phyloP scores from a whole-genome alignment of 768 basidiomycete species.

The Leccinum subgranulosum region DNA sequence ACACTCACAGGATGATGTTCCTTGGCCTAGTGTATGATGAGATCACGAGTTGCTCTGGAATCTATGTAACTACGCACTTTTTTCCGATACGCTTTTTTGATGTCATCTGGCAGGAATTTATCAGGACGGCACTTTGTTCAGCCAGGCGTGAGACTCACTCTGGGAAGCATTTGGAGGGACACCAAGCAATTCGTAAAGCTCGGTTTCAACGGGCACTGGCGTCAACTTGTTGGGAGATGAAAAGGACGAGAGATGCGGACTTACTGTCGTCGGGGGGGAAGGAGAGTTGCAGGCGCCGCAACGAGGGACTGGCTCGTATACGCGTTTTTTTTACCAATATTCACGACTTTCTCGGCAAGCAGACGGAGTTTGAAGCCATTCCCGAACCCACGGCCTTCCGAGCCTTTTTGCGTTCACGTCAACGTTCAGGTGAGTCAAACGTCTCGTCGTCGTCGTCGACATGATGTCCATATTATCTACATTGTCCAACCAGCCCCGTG shows the following conservation, averaged over 20 bases:
- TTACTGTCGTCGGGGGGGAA: slow-evolving; percentile 23
- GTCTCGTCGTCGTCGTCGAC: slow-evolving; percentile 1
- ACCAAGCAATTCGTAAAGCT: slow-evolving; percentile 83
- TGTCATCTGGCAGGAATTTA: slow-evolving; percentile 49
- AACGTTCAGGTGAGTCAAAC: slow-evolving; percentile 19
- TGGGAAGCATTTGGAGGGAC: slow-evolving; percentile 66
- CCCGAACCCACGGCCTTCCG: not conserved
- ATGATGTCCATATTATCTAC: slow-evolving; percentile 80
- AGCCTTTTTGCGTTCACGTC: not conserved
- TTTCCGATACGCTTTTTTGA: slow-evolving; percentile 92
- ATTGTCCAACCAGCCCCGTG: slow-evolving; percentile 71
- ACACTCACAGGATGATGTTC: slow-evolving; percentile 78
- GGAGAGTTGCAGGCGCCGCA: not conserved
- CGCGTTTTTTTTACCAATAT: slow-evolving; percentile 27
- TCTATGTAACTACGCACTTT: slow-evolving; percentile 53
- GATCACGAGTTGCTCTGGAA: slow-evolving; percentile 1
- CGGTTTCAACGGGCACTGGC: slow-evolving; percentile 71
- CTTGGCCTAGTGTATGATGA: slow-evolving; percentile 59
- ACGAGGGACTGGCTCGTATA: not conserved
- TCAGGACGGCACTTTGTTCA: slow-evolving; percentile 8
- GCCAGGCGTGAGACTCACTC: slow-evolving; percentile 43
- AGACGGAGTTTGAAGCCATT: slow-evolving; percentile 31
- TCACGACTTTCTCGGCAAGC: slow-evolving; percentile 26
- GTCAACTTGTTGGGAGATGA: slow-evolving; percentile 1
- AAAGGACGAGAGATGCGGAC: slow-evolving; percentile 11